Evolutionary conservation across 2,329 filamentous ascomycete genomes (phyloP), one percentile per base, ranked within the genome.

Genomic region (Aphanocladium album): DNA sequence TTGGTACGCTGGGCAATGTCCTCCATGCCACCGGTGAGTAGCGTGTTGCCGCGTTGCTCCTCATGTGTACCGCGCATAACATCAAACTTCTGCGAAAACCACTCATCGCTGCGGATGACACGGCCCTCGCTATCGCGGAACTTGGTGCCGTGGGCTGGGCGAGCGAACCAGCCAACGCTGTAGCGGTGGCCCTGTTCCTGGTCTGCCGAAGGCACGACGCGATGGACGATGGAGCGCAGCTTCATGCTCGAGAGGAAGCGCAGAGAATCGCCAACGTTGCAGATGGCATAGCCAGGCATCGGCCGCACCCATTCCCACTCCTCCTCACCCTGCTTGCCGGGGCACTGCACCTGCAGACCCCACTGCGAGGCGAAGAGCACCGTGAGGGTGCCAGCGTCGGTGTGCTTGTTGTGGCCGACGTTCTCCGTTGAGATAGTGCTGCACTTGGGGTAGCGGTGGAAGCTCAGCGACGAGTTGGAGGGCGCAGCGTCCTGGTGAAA

Each of bases 341-440:
- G 62, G 14, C 21, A 35, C 2, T 33, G 35, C 2, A 60, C 37
- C 57, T 76, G 72, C 1, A 74, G 64, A 12, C 72, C 72, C 65
- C 67, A 71, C 51, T 70, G 66, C 8, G 66, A 33, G 19, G 64
- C 62, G 56, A 71, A 68, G 12, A 72, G 65, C 16, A 72, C 51
- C 14, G 70, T 68, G n/a, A 72, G 53, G 11, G 64, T 67, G 37
- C 70, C 68, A 12, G 67, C 55, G 57, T 72, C 70, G 0, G 69
- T 72, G 61, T 72, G 70, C 53, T 61, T 68, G 37, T 67, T 67
- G 58, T 71, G 69, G 6, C 69, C 66, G 17, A 17, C 51, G 33
- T 39, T 53, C 7, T 14, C n/a, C 1, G 33, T 25, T 89, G 75
- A 91, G 95, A 27, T 17, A 1, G 27, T 25, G 16, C 23, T 27